These are phyloP conservation scores for Aureobasidium subglaciale DNA, from an alignment of 2,329 filamentous ascomycete species.

Conservation along the genomic window DNA sequence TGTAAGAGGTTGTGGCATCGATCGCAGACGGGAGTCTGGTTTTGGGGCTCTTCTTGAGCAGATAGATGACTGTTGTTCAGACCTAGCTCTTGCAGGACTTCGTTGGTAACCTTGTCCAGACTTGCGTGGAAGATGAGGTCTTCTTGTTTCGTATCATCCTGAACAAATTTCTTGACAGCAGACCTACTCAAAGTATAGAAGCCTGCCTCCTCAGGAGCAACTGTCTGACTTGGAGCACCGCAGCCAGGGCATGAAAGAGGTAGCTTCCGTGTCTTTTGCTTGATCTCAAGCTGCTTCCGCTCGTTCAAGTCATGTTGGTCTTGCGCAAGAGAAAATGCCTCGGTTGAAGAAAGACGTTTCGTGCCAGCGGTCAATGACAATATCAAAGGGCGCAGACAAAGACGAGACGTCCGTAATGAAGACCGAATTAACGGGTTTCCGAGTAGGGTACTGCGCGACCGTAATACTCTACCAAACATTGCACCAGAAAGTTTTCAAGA, in stretches of 20 bases:
- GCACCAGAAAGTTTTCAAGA: too few species aligned
- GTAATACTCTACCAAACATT: conserved; percentile 4
- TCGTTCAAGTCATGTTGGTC: conserved; percentile 19
- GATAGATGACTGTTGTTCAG: conserved; percentile 19
- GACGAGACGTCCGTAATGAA: background rate
- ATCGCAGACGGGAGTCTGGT: conserved; percentile 62
- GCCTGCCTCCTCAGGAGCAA: conserved; percentile 48
- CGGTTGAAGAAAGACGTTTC: conserved; percentile 11
- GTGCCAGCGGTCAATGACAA: background rate
- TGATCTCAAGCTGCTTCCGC: conserved; percentile 1
- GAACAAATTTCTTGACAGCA: conserved; percentile 26
- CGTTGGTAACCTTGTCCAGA: conserved; percentile 26
- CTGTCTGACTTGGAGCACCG: conserved; percentile 52
- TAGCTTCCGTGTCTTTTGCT: conserved; percentile 24
- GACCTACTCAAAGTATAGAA: conserved; percentile 49
- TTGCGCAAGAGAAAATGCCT: background rate
- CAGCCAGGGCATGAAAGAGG: conserved; percentile 56
- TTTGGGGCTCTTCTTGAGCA: background rate
- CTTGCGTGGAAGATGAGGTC: conserved; percentile 30
- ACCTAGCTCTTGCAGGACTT: conserved; percentile 27
- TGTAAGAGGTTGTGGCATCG: conserved; percentile 79
- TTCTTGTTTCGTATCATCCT: conserved; percentile 27
- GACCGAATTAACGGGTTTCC: background rate
- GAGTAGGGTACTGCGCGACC: background rate
- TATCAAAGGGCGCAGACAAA: background rate